Evolutionary conservation across 2,329 filamentous ascomycete species (phyloP), one percentile per base, ranked within the genome.

Genomic region (Nigrospora oryzae): DNA sequence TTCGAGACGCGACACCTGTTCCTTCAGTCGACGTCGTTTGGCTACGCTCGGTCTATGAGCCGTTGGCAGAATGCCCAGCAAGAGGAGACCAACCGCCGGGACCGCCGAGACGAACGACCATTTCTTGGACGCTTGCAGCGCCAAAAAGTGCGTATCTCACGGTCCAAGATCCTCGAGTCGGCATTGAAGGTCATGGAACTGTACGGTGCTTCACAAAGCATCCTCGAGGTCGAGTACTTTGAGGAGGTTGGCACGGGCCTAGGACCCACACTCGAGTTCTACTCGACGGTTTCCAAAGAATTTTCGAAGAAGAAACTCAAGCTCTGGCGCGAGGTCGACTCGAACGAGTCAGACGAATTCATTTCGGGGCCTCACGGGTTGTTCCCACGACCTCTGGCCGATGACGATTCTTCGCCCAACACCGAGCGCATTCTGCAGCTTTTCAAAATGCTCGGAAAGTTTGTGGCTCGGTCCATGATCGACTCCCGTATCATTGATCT

Each of bases 131-230:
- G 91, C 36, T 75, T 96, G 1, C 93, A 97, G 62, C 83, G 93
- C 46, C 93, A 98, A 59, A 98, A 98, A 65, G 91, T 98, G n/a
- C 84, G 93, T 38, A 97, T 98, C 49, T 95, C 91, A 5, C 81
- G 93, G 37, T 81, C 81, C n/a, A 89, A 94, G 56, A 96, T 98
- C 38, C 74, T 98, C 8, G 93, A 98, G 62, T 97, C 93, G 13
- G 93, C 93, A 0, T 74, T 97, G 63, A 98, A 98, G 65, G 93
- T 98, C 30, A 97, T 98, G 91, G 91, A 98, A 56, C 77, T 97
- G 3, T 98, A 98, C 57, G 93, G 93, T 1, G 88, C 88, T n/a
- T 95, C 91, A 1, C 88, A 95, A 47, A 97, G 91, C 61, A 87
- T 97, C 28, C 70, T 98, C 1, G 93, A 98, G 60, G 91, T 98